Evolutionary conservation across 345 rosid species (phyloP).

Genomic region (Populus tremula): DNA sequence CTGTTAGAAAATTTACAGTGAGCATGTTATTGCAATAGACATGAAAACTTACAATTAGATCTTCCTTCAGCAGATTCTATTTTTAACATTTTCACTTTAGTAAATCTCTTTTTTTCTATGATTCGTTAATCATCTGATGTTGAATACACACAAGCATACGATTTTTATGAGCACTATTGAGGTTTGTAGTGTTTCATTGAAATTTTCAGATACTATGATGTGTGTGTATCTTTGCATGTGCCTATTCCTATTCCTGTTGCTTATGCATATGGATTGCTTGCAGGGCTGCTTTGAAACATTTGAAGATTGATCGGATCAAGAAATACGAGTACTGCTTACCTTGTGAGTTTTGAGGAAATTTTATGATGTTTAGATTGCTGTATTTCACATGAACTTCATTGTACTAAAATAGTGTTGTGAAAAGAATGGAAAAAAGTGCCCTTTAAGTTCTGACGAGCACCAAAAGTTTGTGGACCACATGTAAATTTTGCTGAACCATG

Average conservation of each 20-base stretch:
- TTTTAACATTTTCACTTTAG: not conserved
- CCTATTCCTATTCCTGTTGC: not conserved
- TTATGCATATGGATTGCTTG: conserved; percentile 25
- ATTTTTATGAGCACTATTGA: not conserved
- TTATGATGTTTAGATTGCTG: not conserved
- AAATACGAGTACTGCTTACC: conserved; percentile 92
- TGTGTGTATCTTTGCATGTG: not conserved
- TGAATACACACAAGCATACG: not conserved
- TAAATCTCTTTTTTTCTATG: too few species aligned
- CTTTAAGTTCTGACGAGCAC: not conserved
- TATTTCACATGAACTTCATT: not conserved
- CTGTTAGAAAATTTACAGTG: not conserved
- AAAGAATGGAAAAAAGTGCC: not conserved
- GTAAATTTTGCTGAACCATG: not conserved
- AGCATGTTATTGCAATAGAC: not conserved
- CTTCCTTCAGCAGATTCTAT: not conserved
- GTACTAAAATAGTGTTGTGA: not conserved
- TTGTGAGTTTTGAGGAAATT: conserved; percentile 58
- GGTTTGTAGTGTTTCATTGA: not conserved
- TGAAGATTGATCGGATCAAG: conserved; percentile 86
- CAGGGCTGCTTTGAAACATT: conserved; percentile 84
- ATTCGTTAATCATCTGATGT: not conserved
- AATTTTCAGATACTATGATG: not conserved
- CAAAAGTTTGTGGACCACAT: not conserved
- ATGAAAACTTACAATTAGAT: not conserved